Evolutionary conservation across 1,284 basidiomycete species (phyloP).

Genomic region (Takashimella koratensis): DNA sequence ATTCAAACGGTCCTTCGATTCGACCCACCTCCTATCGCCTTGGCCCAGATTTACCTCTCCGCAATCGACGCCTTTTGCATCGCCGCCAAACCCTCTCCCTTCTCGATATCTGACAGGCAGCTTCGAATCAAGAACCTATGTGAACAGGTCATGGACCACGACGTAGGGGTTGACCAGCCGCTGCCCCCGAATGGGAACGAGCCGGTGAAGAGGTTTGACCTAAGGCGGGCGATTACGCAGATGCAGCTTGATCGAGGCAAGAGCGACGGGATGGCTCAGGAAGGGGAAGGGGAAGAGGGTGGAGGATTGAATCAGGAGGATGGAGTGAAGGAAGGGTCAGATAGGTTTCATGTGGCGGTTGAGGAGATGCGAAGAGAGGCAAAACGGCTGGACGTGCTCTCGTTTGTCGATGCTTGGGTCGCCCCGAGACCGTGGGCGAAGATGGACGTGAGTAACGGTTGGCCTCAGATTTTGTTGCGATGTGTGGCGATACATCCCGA

Average conservation of each 20-base stretch:
- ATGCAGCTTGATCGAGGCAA: slow-evolving; percentile 54
- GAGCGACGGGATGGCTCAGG: neutral
- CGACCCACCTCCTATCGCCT: slow-evolving; percentile 56
- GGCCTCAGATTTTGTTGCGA: neutral
- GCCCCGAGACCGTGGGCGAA: slow-evolving; percentile 47
- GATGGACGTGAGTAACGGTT: slow-evolving; percentile 56
- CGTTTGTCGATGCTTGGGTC: slow-evolving; percentile 57
- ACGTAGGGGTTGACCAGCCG: slow-evolving; percentile 37
- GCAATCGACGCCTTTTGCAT: too few species aligned
- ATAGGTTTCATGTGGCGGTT: slow-evolving; percentile 3
- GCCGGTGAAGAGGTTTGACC: slow-evolving; percentile 53
- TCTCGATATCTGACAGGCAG: too few species aligned
- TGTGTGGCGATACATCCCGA: slow-evolving; percentile 6
- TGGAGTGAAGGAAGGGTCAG: neutral
- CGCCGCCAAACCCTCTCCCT: too few species aligned
- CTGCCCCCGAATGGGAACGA: slow-evolving; percentile 50
- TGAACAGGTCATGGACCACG: slow-evolving; percentile 12
- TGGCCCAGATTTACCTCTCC: slow-evolving; percentile 71
- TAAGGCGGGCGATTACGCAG: slow-evolving; percentile 59
- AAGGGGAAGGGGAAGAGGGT: neutral
- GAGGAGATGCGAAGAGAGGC: neutral
- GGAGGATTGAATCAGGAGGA: neutral
- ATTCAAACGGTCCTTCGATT: slow-evolving; percentile 71
- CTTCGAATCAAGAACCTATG: slow-evolving; percentile 33
- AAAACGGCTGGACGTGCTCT: slow-evolving; percentile 24